A percentile compares a stretch with the other conserved stretches of the same genome.
phyloP scores from a whole-genome alignment of 495 filamentous ascomycete genomes.

The Amorphotheca resinae region DNA sequence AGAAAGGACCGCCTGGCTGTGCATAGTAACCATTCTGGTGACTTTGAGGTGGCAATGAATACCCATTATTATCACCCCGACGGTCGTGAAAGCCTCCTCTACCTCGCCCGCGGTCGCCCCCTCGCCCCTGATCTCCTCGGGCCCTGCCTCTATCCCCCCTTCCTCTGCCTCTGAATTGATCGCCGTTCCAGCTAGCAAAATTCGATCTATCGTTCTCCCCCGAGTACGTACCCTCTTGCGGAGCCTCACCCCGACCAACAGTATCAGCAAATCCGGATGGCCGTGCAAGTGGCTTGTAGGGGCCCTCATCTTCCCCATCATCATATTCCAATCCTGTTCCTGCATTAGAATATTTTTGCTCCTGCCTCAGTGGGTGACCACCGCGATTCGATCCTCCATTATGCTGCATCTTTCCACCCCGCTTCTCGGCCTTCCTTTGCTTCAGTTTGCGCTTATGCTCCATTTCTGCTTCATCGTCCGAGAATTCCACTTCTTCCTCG shows the following conservation, averaged over 20 bases:
- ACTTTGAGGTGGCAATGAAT: slow-evolving; percentile 20
- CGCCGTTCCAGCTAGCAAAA: slow-evolving; percentile 21
- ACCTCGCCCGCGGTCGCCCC: slow-evolving; percentile 29
- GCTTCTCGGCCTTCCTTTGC: slow-evolving; percentile 45
- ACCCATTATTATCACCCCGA: slow-evolving; percentile 20
- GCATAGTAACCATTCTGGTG: neutral
- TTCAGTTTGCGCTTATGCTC: slow-evolving; percentile 56
- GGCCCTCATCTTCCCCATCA: slow-evolving; percentile 45
- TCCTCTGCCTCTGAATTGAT: slow-evolving; percentile 28
- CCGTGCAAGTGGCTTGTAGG: slow-evolving; percentile 56
- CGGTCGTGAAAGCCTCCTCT: slow-evolving; percentile 26
- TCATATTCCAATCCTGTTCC: slow-evolving; percentile 27
- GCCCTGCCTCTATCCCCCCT: slow-evolving; percentile 40
- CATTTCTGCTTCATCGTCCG: slow-evolving; percentile 86
- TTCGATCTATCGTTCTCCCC: slow-evolving; percentile 27
- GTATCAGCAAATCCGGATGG: slow-evolving; percentile 40
- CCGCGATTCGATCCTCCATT: slow-evolving; percentile 12
- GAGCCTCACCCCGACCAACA: slow-evolving; percentile 21
- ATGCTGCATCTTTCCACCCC: slow-evolving; percentile 30
- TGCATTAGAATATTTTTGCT: slow-evolving; percentile 18
- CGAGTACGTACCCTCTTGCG: slow-evolving; percentile 21
- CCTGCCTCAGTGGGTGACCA: slow-evolving; percentile 25
- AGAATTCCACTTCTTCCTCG: slow-evolving; percentile 83
- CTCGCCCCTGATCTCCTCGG: slow-evolving; percentile 29
- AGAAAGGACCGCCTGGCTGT: neutral